A percentile compares a stretch with the other conserved stretches of the same genome.
phyloP scores from a whole-genome alignment of 306 rosid species.

The Vigna radiata region DNA sequence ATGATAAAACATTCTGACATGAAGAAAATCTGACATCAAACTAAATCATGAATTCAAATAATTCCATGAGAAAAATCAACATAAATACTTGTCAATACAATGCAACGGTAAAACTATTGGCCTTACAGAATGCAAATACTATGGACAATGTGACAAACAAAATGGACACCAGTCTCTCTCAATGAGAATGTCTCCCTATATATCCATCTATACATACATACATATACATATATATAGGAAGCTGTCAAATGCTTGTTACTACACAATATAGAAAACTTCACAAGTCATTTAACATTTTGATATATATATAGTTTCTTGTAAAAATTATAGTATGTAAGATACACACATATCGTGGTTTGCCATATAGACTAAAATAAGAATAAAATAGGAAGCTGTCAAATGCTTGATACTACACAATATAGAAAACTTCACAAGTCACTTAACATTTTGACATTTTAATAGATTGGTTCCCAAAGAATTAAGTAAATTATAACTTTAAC shows the following conservation, averaged over 20 bases:
- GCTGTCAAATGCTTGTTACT: slow-evolving; percentile 9
- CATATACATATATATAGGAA: background rate
- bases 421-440: slow-evolving; percentile 22
- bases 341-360: background rate
- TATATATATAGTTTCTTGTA: background rate
- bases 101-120: background rate
- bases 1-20: background rate
- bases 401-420: background rate
- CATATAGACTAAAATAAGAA: background rate
- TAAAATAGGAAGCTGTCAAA: slow-evolving; percentile 4
- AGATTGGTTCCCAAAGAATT: background rate
- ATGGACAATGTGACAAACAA: background rate
- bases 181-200: background rate
- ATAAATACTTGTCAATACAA: background rate
- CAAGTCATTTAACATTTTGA: slow-evolving; percentile 25
- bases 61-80: background rate
- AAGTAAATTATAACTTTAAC: no score
- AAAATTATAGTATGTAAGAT: background rate
- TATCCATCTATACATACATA: background rate
- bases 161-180: background rate
- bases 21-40: slow-evolving; percentile 2
- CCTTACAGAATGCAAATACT: no score
- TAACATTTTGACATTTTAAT: slow-evolving; percentile 14
- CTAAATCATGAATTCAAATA: background rate
- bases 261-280: background rate